Conservation (phyloP, 108 stramenopile species). For the Nannochloropsis gaditana region DNA sequence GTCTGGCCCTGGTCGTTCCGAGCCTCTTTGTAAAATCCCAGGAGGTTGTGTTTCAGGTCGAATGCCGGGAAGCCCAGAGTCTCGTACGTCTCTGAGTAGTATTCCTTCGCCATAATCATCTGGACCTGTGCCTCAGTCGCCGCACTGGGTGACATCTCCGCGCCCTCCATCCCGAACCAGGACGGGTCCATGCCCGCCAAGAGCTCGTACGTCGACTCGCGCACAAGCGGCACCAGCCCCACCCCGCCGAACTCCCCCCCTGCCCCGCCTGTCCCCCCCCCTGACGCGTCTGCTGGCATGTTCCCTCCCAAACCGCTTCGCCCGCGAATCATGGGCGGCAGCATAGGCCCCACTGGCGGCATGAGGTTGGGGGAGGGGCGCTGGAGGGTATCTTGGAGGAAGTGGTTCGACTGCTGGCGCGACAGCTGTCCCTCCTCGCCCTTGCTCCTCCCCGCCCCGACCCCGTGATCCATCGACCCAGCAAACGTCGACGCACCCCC, state of each 20-base stretch:
- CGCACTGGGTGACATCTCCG: not conserved
- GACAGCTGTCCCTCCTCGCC: not conserved
- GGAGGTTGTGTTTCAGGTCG: not conserved
- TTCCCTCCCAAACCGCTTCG: not conserved
- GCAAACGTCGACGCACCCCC: not conserved
- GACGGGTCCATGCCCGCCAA: conserved; percentile 8
- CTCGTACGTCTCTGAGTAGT: not conserved
- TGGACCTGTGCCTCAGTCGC: conserved; percentile 13
- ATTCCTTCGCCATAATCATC: not conserved
- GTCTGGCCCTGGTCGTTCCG: conserved; percentile 5
- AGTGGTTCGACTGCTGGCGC: not conserved
- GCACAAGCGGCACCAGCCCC: not conserved
- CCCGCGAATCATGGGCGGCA: not conserved
- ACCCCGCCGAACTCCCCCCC: not conserved
- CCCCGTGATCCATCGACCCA: not conserved
- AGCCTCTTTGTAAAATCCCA: not conserved
- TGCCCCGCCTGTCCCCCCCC: not conserved
- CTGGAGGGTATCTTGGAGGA: too few relatives aligned
- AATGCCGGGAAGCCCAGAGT: conserved; percentile 13
- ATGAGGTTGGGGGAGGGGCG: not conserved
- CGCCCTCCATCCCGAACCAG: conserved; percentile 7
- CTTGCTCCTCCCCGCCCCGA: not conserved
- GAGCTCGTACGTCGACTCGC: conserved; percentile 2
- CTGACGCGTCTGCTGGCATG: not conserved
- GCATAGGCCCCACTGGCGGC: not conserved